Conservation (phyloP, 257 asterid species). For the Oldenlandia corymbosa region DNA sequence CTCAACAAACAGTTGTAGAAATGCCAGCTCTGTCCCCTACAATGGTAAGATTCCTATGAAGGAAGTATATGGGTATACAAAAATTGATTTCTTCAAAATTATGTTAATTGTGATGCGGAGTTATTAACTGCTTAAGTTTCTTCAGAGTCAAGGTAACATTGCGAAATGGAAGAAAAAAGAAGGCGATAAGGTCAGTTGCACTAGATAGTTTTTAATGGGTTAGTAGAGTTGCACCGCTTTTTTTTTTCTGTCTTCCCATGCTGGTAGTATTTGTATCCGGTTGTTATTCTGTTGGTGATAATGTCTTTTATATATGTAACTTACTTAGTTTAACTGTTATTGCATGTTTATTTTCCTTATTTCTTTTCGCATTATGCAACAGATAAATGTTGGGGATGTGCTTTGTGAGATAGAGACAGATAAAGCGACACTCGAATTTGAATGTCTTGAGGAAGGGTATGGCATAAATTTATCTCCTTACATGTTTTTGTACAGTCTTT, state of each 20-base stretch:
- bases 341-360: slow-evolving; percentile 14
- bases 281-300: background rate
- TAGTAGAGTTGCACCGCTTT: background rate
- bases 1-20: slow-evolving; percentile 58
- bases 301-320: background rate
- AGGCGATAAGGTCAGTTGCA: slow-evolving; percentile 87
- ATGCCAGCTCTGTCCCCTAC: slow-evolving; percentile 99
- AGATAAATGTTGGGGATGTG: slow-evolving; percentile 94
- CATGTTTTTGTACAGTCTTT: slow-evolving; percentile 4
- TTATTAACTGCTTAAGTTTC: slow-evolving; percentile 24
- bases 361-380: slow-evolving; percentile 31
- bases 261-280: background rate
- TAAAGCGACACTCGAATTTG: slow-evolving; percentile 96
- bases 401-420: slow-evolving; percentile 96
- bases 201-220: slow-evolving; percentile 1
- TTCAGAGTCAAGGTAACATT: slow-evolving; percentile 93
- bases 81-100: background rate
- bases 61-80: background rate
- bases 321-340: slow-evolving; percentile 3
- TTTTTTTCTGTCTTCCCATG: background rate
- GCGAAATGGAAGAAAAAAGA: slow-evolving; percentile 89
- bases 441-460: slow-evolving; percentile 96
- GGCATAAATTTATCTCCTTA: slow-evolving; percentile 19
- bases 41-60: slow-evolving; percentile 56
- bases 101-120: too few relatives aligned